These are phyloP conservation scores for Geotrichum macrosporum DNA, from an alignment of 1,139 yeast species.

Conservation along the genomic window DNA sequence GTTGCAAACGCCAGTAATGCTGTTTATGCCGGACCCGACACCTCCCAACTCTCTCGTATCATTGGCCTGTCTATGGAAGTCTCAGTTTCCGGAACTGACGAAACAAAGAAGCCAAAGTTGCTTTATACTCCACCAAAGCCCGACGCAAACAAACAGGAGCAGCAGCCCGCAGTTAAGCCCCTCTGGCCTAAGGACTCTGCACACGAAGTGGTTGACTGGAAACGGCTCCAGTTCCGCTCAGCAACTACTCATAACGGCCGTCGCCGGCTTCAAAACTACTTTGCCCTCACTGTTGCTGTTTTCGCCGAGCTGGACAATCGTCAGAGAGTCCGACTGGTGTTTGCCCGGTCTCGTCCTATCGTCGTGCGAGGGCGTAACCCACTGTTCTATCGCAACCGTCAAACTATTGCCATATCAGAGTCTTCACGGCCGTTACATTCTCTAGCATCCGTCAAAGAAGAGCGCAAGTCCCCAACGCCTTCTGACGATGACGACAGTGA, in stretches of 20 bases:
- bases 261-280: constrained; percentile 52
- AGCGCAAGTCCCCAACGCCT: constrained; percentile 3
- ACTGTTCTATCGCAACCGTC: constrained; percentile 54
- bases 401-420: constrained; percentile 39
- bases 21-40: constrained; percentile 28
- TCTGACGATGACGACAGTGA: constrained; percentile 15
- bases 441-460: constrained; percentile 1
- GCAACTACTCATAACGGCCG: constrained; percentile 69
- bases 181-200: constrained; percentile 31
- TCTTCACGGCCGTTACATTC: background rate
- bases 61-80: constrained; percentile 32
- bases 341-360: constrained; percentile 45
- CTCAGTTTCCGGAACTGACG: constrained; percentile 30
- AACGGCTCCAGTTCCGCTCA: constrained; percentile 48
- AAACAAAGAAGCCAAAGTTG: constrained; percentile 29
- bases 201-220: constrained; percentile 39
- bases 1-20: constrained; percentile 33
- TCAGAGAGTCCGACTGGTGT: constrained; percentile 30
- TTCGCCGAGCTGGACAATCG: constrained; percentile 37
- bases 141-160: constrained; percentile 20
- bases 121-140: constrained; percentile 32
- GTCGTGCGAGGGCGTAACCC: constrained; percentile 66
- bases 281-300: constrained; percentile 46
- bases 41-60: constrained; percentile 25
- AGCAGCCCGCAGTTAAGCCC: constrained; percentile 31